Percentiles rank a stretch among this genome's conserved stretches.
phyloP scores from a whole-genome alignment of 2,329 filamentous ascomycete genomes.

The Botrytis porri region DNA sequence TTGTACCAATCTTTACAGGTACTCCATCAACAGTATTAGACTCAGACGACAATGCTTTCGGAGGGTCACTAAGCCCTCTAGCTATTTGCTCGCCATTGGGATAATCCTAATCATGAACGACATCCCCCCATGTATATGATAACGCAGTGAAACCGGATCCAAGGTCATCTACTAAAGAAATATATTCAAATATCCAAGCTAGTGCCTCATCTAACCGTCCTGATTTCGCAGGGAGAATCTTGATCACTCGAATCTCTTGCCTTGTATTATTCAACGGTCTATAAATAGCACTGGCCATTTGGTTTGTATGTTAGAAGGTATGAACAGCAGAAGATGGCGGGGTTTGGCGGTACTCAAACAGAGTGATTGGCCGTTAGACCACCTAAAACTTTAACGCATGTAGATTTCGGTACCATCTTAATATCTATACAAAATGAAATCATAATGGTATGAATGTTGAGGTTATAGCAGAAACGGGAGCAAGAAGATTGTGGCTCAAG shows the following conservation, averaged over 20 bases:
- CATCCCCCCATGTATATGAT: background rate
- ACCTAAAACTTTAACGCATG: background rate
- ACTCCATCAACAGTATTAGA: background rate
- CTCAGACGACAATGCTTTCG: too few relatives aligned
- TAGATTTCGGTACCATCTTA: background rate
- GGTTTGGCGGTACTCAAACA: background rate
- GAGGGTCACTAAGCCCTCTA: too few relatives aligned
- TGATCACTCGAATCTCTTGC: background rate
- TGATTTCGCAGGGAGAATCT: background rate
- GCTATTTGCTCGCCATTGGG: too few relatives aligned
- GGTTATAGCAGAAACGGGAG: background rate
- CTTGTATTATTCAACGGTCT: background rate
- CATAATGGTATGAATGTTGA: background rate
- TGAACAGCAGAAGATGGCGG: background rate
- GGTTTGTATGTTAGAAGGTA: too few relatives aligned
- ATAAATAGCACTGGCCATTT: background rate
- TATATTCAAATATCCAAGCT: background rate
- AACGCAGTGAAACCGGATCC: background rate
- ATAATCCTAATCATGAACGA: background rate
- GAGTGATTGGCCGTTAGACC: background rate
- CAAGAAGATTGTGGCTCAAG: background rate
- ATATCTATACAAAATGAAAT: background rate
- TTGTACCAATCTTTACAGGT: background rate
- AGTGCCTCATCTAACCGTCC: background rate
- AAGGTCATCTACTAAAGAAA: background rate